These are phyloP conservation scores for Pythium graminicola DNA, from an alignment of 352 stramenopile species.

Conservation along the genomic window DNA sequence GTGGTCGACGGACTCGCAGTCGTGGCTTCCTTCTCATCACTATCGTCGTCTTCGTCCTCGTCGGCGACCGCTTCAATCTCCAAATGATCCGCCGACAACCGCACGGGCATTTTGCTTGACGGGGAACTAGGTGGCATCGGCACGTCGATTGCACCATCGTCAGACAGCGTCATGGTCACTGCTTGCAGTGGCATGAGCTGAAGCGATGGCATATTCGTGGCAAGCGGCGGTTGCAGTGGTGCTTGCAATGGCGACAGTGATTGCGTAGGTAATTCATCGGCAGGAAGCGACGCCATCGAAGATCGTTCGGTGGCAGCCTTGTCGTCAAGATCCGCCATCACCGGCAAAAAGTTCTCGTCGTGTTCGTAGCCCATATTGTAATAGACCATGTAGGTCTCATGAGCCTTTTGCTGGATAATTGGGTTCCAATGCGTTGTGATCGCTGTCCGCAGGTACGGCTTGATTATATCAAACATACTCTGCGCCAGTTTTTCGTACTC, in stretches of 20 bases:
- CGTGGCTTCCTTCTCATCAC: background rate
- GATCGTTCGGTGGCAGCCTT: constrained; percentile 4
- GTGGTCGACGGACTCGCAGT: background rate
- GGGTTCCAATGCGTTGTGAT: constrained; percentile 69
- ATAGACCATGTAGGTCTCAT: constrained; percentile 83
- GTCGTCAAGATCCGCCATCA: constrained; percentile 3
- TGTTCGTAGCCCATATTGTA: constrained; percentile 89
- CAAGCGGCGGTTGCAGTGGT: background rate
- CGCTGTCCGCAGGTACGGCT: constrained; percentile 52
- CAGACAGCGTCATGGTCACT: constrained; percentile 14
- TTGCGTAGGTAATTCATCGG: constrained; percentile 6
- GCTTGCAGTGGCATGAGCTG: constrained; percentile 10
- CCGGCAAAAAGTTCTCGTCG: constrained; percentile 38
- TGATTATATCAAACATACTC: constrained; percentile 79
- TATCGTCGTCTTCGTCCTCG: constrained; percentile 19
- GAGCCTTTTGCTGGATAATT: constrained; percentile 79
- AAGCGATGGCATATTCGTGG: constrained; percentile 1
- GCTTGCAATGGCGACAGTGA: constrained; percentile 3
- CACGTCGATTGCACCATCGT: constrained; percentile 18
- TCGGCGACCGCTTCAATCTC: constrained; percentile 20
- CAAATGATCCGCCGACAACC: constrained; percentile 19
- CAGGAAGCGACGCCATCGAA: constrained; percentile 10
- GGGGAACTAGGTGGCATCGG: constrained; percentile 17
- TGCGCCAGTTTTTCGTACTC: constrained; percentile 84
- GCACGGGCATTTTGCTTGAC: constrained; percentile 15